A percentile compares a stretch with the other conserved stretches of the same genome.
These are phyloP conservation scores for Cryptococcus deneoformans DNA, from an alignment of 1,284 basidiomycete genomes.

Conservation along the genomic window DNA sequence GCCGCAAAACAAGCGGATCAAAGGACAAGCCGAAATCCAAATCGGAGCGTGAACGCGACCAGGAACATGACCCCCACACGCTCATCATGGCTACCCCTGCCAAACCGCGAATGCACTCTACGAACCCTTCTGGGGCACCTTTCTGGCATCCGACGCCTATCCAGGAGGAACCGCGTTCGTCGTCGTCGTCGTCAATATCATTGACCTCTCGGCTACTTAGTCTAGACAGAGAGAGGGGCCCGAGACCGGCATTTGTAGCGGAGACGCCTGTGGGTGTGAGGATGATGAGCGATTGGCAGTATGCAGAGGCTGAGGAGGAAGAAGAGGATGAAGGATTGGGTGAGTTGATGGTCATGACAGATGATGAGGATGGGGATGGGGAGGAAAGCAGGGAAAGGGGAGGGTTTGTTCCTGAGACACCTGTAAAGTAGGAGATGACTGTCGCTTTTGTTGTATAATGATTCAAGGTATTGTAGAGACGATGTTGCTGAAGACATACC, in stretches of 20 bases:
- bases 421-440: conserved; percentile 11
- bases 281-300: not conserved
- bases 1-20: conserved; percentile 3
- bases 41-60: not conserved
- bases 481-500: not conserved
- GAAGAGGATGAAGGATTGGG: conserved; percentile 34
- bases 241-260: conserved; percentile 16
- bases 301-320: conserved; percentile 5
- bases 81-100: conserved; percentile 42
- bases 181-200: not conserved
- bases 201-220: no score
- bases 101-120: conserved; percentile 21
- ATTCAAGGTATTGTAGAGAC: not conserved
- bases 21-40: not conserved
- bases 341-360: conserved; percentile 44
- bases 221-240: no score
- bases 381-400: not conserved
- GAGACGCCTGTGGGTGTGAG: conserved; percentile 24
- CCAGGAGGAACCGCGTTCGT: conserved; percentile 31
- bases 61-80: conserved; percentile 13
- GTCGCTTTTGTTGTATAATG: not conserved
- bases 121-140: no score
- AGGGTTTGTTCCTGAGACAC: conserved; percentile 27
- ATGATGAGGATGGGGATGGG: conserved; percentile 37
- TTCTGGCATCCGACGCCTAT: conserved; percentile 34